Conservation (phyloP, 805 yeast species). For the Yamadazyma nakazawae region DNA sequence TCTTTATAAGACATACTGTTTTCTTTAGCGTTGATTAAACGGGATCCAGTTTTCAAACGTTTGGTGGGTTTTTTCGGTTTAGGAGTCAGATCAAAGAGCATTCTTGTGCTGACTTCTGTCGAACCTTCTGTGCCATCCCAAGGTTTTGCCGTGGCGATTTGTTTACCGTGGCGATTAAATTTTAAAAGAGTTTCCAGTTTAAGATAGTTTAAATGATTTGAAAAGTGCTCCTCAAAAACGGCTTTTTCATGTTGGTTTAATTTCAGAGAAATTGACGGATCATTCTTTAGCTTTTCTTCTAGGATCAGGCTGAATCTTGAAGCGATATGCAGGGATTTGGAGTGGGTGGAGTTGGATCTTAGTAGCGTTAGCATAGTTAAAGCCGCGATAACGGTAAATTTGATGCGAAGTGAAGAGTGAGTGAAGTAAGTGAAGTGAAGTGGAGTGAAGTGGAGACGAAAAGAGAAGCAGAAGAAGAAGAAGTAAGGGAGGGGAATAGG, state of each 20-base stretch:
- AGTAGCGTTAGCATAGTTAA: constrained; percentile 1
- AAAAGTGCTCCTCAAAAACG: constrained; percentile 5
- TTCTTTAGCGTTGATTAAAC: constrained; percentile 58
- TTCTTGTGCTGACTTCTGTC: constrained; percentile 26
- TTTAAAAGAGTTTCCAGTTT: constrained; percentile 29
- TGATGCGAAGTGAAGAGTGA: neutral
- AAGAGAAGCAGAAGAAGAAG: too few relatives aligned
- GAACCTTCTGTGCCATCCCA: constrained; percentile 32
- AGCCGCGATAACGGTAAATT: neutral
- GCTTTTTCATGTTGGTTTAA: constrained; percentile 8
- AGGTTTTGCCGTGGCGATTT: constrained; percentile 24
- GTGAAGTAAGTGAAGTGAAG: neutral
- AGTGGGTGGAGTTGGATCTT: constrained; percentile 3
- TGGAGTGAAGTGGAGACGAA: too few relatives aligned
- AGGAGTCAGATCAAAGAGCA: constrained; percentile 32
- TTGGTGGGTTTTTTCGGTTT: constrained; percentile 14
- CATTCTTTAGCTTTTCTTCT: constrained; percentile 20
- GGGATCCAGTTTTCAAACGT: constrained; percentile 23
- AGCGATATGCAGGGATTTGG: neutral
- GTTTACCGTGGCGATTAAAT: constrained; percentile 29
- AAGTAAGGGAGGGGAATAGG: too few relatives aligned
- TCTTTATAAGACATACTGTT: constrained; percentile 60
- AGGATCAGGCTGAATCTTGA: constrained; percentile 33
- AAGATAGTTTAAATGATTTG: constrained; percentile 16
- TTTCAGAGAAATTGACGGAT: constrained; percentile 4